phyloP scores from a whole-genome alignment of 768 basidiomycete species.

The Boletales sp. region DNA sequence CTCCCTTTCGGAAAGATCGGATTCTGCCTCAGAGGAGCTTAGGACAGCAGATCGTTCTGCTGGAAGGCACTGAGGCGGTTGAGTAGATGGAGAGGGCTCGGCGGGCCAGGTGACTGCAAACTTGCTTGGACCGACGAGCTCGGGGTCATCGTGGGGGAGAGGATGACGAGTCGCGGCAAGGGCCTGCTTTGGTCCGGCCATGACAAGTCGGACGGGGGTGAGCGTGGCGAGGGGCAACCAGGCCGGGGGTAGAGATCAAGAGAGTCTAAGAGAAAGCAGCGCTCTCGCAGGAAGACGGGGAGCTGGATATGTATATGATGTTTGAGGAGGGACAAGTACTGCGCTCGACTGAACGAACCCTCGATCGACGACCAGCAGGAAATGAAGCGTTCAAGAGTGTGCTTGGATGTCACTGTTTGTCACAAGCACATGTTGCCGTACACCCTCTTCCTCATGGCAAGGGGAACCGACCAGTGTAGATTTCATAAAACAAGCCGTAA shows the following conservation, averaged over 20 bases:
- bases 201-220: constrained; percentile 8
- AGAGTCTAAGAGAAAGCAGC: constrained; percentile 8
- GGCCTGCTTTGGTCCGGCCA: constrained; percentile 31
- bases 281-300: constrained; percentile 27
- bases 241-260: constrained; percentile 11
- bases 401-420: constrained; percentile 25
- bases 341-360: constrained; percentile 16
- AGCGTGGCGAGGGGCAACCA: constrained; percentile 10
- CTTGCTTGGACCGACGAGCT: constrained; percentile 48
- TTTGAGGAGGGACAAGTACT: constrained; percentile 8
- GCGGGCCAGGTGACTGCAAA: constrained; percentile 60
- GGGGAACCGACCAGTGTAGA: constrained; percentile 18
- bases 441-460: constrained; percentile 22
- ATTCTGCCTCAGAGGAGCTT: constrained; percentile 51
- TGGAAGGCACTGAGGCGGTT: constrained; percentile 30
- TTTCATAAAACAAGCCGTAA: constrained; percentile 25
- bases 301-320: constrained; percentile 8
- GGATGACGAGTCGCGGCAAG: constrained; percentile 51
- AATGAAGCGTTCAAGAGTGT: constrained; percentile 16
- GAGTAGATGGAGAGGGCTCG: constrained; percentile 40
- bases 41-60: constrained; percentile 39
- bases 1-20: constrained; percentile 48
- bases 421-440: constrained; percentile 18
- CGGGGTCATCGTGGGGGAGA: constrained; percentile 39
- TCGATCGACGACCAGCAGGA: constrained; percentile 24